These are phyloP conservation scores for Olyra latifolia DNA, from an alignment of 176 grass and related monocot genomes.

Conservation along the genomic window DNA sequence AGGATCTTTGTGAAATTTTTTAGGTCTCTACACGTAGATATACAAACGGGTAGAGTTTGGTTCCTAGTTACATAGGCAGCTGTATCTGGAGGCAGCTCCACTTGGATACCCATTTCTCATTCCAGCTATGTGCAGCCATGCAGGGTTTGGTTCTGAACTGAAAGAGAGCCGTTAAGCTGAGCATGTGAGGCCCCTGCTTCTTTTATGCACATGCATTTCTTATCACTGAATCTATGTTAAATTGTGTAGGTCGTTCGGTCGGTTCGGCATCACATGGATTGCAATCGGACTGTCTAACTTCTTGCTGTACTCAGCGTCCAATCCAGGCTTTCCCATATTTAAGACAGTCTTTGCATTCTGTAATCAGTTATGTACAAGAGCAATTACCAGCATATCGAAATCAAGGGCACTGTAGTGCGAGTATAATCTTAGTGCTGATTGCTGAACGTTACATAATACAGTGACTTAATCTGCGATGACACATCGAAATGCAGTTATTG, in stretches of 20 bases:
- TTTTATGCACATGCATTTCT: background rate
- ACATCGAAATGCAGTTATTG: background rate
- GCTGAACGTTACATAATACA: background rate
- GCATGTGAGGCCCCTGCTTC: conserved; percentile 11
- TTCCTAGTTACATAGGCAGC: too few relatives aligned
- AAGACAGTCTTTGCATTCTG: background rate
- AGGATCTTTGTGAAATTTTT: too few relatives aligned
- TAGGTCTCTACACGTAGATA: too few relatives aligned
- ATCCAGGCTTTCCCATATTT: background rate
- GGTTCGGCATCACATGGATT: conserved; percentile 44
- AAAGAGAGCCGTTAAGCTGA: conserved; percentile 9
- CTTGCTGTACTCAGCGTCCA: background rate
- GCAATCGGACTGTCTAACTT: background rate
- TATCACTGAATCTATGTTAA: conserved; percentile 34
- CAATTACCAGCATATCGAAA: background rate
- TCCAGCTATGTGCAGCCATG: background rate
- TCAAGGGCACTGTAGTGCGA: background rate
- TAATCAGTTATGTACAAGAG: background rate
- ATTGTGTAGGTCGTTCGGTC: conserved; percentile 26
- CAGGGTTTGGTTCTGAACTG: background rate
- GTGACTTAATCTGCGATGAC: background rate
- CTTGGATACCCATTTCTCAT: background rate
- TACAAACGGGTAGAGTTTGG: too few relatives aligned
- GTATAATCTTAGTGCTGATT: background rate
- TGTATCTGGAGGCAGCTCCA: background rate